Percentiles rank a stretch among this genome's conserved stretches.
Evolutionary conservation across 441 rosid species (phyloP).

Genomic region (Lepidium campestre): DNA sequence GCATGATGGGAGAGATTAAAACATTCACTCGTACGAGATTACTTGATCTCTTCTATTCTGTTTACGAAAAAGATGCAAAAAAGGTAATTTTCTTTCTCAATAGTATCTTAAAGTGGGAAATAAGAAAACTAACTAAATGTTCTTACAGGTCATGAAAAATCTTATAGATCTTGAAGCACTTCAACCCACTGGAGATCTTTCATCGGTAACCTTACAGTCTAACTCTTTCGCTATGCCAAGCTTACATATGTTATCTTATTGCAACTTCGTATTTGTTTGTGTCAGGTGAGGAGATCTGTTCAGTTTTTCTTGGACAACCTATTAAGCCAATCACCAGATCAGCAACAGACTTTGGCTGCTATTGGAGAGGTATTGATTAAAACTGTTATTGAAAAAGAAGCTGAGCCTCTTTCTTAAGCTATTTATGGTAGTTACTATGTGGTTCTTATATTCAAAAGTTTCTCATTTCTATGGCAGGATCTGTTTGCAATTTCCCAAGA

Average conservation of each 20-base stretch:
- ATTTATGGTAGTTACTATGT: not conserved
- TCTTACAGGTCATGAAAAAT: constrained; percentile 66
- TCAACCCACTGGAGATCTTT: constrained; percentile 91
- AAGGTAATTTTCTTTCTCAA: constrained; percentile 40
- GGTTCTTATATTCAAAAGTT: not conserved
- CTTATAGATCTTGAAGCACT: constrained; percentile 90
- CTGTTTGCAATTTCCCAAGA: constrained; percentile 91
- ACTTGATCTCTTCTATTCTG: constrained; percentile 83
- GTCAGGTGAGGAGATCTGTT: constrained; percentile 92
- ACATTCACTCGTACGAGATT: constrained; percentile 77
- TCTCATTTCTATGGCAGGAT: constrained; percentile 46
- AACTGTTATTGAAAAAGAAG: not conserved
- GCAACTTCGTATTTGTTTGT: constrained; percentile 5
- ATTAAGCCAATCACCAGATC: constrained; percentile 75
- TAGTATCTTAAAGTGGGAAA: constrained; percentile 9
- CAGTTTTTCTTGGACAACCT: constrained; percentile 83
- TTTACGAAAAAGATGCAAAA: constrained; percentile 90
- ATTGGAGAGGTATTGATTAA: constrained; percentile 73
- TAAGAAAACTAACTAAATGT: constrained; percentile 18
- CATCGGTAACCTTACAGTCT: constrained; percentile 46
- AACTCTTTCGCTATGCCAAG: constrained; percentile 5
- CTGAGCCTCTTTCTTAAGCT: not conserved
- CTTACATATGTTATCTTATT: not conserved
- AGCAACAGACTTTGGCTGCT: constrained; percentile 75
- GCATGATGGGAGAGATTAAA: constrained; percentile 99